These are phyloP conservation scores for Clitopilus hobsonii DNA, from an alignment of 768 basidiomycete genomes.

Conservation along the genomic window DNA sequence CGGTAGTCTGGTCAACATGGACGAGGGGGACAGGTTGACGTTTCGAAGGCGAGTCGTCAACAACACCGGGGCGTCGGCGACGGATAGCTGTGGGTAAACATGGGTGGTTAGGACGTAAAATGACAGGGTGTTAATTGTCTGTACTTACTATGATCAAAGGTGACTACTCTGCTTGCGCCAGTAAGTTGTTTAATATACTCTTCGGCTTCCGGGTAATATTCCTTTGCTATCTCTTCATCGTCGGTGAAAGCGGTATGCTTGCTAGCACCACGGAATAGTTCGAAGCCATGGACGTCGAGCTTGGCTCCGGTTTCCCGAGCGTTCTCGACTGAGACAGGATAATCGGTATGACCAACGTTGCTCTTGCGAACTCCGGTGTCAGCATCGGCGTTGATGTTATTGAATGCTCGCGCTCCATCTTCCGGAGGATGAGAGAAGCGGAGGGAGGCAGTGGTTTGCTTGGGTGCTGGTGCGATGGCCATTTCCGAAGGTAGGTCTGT, in stretches of 20 bases:
- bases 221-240: slow-evolving; percentile 40
- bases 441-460: neutral
- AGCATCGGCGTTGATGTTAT: slow-evolving; percentile 18
- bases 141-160: slow-evolving; percentile 58
- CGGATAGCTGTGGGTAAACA: slow-evolving; percentile 32
- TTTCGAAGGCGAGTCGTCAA: slow-evolving; percentile 27
- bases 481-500: too few species aligned
- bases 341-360: slow-evolving; percentile 7
- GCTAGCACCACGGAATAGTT: slow-evolving; percentile 22
- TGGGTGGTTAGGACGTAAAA: neutral
- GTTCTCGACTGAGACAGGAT: slow-evolving; percentile 19
- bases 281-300: slow-evolving; percentile 50
- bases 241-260: slow-evolving; percentile 41
- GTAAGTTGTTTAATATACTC: slow-evolving; percentile 53
- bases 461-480: neutral
- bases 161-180: slow-evolving; percentile 50
- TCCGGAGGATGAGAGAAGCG: slow-evolving; percentile 13
- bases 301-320: slow-evolving; percentile 44
- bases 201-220: slow-evolving; percentile 56
- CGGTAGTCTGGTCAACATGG: slow-evolving; percentile 51
- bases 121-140: neutral
- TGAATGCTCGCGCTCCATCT: slow-evolving; percentile 19
- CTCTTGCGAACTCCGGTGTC: slow-evolving; percentile 13
- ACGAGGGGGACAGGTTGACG: slow-evolving; percentile 42
- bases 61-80: slow-evolving; percentile 32